Evolutionary conservation across 2,329 filamentous ascomycete genomes (phyloP).

Genomic region (Nemania abortiva): DNA sequence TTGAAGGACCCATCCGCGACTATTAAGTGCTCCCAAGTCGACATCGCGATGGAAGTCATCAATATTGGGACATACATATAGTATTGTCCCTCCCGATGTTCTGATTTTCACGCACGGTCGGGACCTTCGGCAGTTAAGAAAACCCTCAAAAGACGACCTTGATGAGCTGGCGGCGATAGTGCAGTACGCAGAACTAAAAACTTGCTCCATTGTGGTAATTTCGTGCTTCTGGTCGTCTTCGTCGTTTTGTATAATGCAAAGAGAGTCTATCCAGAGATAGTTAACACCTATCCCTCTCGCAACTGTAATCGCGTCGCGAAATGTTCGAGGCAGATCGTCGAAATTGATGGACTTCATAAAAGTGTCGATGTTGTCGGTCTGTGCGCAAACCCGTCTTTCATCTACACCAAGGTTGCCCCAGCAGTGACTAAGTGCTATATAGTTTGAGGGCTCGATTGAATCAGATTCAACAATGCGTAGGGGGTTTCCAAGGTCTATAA

Average conservation of each 20-base stretch:
- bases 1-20: slow-evolving; percentile 39
- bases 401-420: slow-evolving; percentile 13
- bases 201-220: slow-evolving; percentile 30
- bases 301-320: slow-evolving; percentile 22
- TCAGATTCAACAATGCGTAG: slow-evolving; percentile 11
- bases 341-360: slow-evolving; percentile 20
- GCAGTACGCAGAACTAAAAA: slow-evolving; percentile 39
- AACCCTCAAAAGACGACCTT: slow-evolving; percentile 24
- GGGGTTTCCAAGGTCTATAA: slow-evolving; percentile 15
- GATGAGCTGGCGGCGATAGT: slow-evolving; percentile 36
- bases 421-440: slow-evolving; percentile 32
- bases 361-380: slow-evolving; percentile 1
- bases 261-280: slow-evolving; percentile 27
- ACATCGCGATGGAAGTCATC: slow-evolving; percentile 41
- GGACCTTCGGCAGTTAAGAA: slow-evolving; percentile 12
- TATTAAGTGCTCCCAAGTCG: slow-evolving; percentile 21
- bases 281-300: slow-evolving; percentile 11
- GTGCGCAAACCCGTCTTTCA: slow-evolving; percentile 9
- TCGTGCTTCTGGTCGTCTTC: slow-evolving; percentile 21
- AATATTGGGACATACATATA: slow-evolving; percentile 36
- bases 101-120: slow-evolving; percentile 27
- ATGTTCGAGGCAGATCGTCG: slow-evolving; percentile 18
- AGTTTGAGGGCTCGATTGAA: slow-evolving; percentile 6
- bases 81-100: neutral
- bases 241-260: slow-evolving; percentile 17